Evolutionary conservation across 306 rosid species (phyloP).

Genomic region (Gastrolobium bilobum): DNA sequence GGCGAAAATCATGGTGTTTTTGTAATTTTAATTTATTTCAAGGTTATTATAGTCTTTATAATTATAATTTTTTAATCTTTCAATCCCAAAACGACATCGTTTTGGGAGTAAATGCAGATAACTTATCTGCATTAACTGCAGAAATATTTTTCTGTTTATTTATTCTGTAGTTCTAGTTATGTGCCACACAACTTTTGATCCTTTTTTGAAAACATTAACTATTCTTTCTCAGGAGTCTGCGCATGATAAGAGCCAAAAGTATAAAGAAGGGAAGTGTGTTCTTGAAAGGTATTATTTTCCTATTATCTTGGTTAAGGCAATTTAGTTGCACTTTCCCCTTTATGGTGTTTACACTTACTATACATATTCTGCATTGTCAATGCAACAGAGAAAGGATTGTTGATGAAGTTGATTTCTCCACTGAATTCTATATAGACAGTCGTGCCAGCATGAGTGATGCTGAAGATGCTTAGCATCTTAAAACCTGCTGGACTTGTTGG

Average conservation of each 20-base stretch:
- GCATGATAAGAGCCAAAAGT: conserved; percentile 85
- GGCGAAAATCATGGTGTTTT: no score
- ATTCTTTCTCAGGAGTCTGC: conserved; percentile 70
- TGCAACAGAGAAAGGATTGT: conserved; percentile 77
- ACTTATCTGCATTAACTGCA: no score
- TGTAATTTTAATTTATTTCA: no score
- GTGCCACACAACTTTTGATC: not conserved
- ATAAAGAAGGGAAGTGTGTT: conserved; percentile 92
- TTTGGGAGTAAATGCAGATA: no score
- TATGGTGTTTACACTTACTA: conserved; percentile 36
- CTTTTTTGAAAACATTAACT: not conserved
- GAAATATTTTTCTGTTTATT: no score
- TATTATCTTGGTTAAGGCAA: conserved; percentile 24
- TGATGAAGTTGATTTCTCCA: conserved; percentile 70
- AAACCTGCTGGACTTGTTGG: conserved; percentile 29
- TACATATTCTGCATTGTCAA: conserved; percentile 29
- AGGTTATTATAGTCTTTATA: no score
- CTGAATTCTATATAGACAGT: conserved; percentile 70
- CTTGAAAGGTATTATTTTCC: conserved; percentile 80
- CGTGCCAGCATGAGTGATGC: conserved; percentile 69
- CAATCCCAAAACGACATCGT: no score
- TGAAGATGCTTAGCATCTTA: conserved; percentile 69
- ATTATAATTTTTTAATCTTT: no score
- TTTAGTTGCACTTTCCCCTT: not conserved
- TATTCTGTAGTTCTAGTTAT: conserved; percentile 8